These are phyloP conservation scores for Pharus latifolius DNA, from an alignment of 176 grass and related monocot genomes.

Conservation along the genomic window DNA sequence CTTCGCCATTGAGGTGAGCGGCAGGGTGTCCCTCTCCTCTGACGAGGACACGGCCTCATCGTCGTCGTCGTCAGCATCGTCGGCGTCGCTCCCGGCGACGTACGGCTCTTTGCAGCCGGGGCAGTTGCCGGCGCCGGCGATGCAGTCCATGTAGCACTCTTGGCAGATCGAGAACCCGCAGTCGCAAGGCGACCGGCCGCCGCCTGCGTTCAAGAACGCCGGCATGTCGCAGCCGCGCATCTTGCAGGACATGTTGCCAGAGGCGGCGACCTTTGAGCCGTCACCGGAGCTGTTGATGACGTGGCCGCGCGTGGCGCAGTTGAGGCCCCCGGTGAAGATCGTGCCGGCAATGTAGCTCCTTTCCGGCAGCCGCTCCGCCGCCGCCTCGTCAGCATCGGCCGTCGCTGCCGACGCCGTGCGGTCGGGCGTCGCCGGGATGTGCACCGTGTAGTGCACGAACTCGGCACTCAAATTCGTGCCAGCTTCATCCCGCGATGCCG, in stretches of 20 bases:
- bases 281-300: conserved; percentile 25
- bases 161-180: conserved; percentile 86
- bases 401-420: neutral
- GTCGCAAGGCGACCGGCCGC: conserved; percentile 39
- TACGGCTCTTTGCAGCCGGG: conserved; percentile 86
- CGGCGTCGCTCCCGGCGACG: conserved; percentile 13
- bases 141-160: conserved; percentile 76
- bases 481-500: conserved; percentile 19
- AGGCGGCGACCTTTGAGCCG: conserved; percentile 2
- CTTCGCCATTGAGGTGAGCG: conserved; percentile 60
- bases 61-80: conserved; percentile 28
- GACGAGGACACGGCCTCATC: conserved; percentile 42
- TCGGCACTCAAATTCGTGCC: conserved; percentile 23
- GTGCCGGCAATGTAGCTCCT: conserved; percentile 75
- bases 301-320: conserved; percentile 70
- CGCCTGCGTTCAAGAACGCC: conserved; percentile 17
- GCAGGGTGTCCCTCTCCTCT: conserved; percentile 39
- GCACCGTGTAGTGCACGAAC: conserved; percentile 91
- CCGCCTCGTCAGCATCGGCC: neutral
- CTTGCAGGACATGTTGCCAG: conserved; percentile 51
- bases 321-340: conserved; percentile 95
- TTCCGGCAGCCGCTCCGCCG: neutral
- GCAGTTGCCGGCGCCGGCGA: conserved; percentile 36
- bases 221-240: conserved; percentile 82
- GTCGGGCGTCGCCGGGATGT: conserved; percentile 89